phyloP scores from a whole-genome alignment of 225 moss, liverwort and hornwort species.

The Physcomitrium patens region DNA sequence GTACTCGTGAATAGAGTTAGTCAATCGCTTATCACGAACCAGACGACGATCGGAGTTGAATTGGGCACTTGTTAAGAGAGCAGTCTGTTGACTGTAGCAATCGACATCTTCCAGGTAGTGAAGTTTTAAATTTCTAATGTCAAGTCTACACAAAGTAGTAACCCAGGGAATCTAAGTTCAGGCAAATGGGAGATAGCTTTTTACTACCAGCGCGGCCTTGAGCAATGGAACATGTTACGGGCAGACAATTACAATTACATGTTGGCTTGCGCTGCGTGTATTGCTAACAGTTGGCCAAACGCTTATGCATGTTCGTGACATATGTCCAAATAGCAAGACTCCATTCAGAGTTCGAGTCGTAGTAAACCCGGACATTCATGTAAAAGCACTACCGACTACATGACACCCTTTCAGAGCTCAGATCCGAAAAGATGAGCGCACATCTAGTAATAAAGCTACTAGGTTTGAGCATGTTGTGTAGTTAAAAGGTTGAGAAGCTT shows the following conservation, averaged over 20 bases:
- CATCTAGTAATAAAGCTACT: too few species aligned
- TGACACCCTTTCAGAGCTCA: too few species aligned
- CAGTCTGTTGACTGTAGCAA: neutral
- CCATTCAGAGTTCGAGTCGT: too few species aligned
- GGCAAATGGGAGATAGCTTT: neutral
- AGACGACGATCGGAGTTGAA: neutral
- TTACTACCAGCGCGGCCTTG: neutral
- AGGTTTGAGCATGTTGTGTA: too few species aligned
- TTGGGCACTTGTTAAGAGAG: neutral
- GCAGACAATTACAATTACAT: neutral
- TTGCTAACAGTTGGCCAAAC: neutral
- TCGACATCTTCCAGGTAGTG: neutral
- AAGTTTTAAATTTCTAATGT: neutral
- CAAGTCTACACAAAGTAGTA: neutral
- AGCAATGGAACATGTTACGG: slow-evolving; percentile 11
- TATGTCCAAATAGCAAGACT: too few species aligned
- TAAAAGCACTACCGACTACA: too few species aligned
- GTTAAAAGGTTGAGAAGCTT: too few species aligned
- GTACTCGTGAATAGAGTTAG: neutral
- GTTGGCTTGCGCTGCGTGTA: neutral
- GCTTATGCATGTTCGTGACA: neutral
- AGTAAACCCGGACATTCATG: too few species aligned
- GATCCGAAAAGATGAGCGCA: too few species aligned
- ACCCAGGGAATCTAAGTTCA: neutral
- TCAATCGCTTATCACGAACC: neutral